Percentiles rank a stretch among this genome's conserved stretches.
These are phyloP conservation scores for Oemleria cerasiformis DNA, from an alignment of 306 rosid genomes.

Conservation along the genomic window DNA sequence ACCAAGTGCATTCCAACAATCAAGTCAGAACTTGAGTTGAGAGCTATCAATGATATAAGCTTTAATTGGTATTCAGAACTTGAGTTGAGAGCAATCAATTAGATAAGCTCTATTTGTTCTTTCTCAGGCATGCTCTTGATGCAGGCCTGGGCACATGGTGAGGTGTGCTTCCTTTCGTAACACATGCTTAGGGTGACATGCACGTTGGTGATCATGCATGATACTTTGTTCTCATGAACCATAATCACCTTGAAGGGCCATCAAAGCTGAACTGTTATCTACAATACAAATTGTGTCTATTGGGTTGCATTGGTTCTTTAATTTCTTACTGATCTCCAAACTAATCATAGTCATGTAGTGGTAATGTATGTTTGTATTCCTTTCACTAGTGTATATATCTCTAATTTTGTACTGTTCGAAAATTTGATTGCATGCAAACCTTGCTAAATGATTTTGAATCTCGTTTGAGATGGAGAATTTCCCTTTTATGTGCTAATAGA, in stretches of 20 bases:
- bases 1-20: not conserved
- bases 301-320: too few species aligned
- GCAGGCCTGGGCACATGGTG: not conserved
- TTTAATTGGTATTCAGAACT: too few species aligned
- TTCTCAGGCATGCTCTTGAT: too few species aligned
- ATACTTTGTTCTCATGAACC: too few species aligned
- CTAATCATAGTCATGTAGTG: not conserved
- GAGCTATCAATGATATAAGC: not conserved
- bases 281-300: too few species aligned
- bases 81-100: too few species aligned
- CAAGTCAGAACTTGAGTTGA: not conserved
- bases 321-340: too few species aligned
- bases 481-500: too few species aligned
- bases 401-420: too few species aligned
- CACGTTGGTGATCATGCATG: not conserved
- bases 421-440: not conserved
- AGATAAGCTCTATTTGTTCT: too few species aligned
- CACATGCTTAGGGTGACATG: not conserved
- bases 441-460: not conserved
- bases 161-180: not conserved
- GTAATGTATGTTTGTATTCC: not conserved
- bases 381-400: not conserved
- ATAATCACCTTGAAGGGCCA: too few species aligned
- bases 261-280: too few species aligned
- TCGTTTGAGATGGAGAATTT: not conserved